phyloP scores from a whole-genome alignment of 106 monocot genomes.

The Amphibolis antarctica region DNA sequence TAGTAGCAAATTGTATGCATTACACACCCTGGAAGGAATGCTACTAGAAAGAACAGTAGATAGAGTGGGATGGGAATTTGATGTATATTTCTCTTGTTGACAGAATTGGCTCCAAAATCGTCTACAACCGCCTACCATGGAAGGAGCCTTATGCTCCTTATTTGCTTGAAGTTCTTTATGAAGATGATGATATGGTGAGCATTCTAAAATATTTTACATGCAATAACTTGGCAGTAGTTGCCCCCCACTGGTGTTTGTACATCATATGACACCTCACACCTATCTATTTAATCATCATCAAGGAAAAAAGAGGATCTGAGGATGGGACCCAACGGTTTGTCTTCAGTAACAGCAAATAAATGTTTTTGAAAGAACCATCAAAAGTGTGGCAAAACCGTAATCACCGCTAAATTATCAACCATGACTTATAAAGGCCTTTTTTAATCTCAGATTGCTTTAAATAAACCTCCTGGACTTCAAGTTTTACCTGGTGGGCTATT shows the following conservation, averaged over 20 bases:
- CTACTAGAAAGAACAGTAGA: not conserved
- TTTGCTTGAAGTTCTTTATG: conserved; percentile 48
- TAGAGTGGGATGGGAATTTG: not conserved
- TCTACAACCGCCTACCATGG: conserved; percentile 69
- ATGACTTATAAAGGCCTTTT: not conserved
- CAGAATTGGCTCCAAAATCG: conserved; percentile 42
- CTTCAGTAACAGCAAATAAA: too few relatives aligned
- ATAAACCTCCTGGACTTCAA: conserved; percentile 94
- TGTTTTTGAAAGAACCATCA: too few relatives aligned
- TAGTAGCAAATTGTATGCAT: not conserved
- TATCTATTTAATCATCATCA: too few relatives aligned
- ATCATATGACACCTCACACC: too few relatives aligned
- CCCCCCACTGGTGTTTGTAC: too few relatives aligned
- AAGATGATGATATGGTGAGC: conserved; percentile 56
- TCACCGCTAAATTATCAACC: too few relatives aligned
- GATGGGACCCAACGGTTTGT: too few relatives aligned
- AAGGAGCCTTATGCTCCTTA: conserved; percentile 47
- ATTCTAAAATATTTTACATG: not conserved
- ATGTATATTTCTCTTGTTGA: conserved; percentile 6
- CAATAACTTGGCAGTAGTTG: too few relatives aligned
- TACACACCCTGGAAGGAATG: not conserved
- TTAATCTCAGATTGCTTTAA: conserved; percentile 49
- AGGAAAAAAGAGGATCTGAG: too few relatives aligned
- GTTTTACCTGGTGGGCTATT: conserved; percentile 94
- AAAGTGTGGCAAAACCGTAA: too few relatives aligned